Percentiles rank a stretch among this genome's conserved stretches.
These are phyloP conservation scores for Glycine soja DNA, from an alignment of 306 rosid species.

Conservation along the genomic window DNA sequence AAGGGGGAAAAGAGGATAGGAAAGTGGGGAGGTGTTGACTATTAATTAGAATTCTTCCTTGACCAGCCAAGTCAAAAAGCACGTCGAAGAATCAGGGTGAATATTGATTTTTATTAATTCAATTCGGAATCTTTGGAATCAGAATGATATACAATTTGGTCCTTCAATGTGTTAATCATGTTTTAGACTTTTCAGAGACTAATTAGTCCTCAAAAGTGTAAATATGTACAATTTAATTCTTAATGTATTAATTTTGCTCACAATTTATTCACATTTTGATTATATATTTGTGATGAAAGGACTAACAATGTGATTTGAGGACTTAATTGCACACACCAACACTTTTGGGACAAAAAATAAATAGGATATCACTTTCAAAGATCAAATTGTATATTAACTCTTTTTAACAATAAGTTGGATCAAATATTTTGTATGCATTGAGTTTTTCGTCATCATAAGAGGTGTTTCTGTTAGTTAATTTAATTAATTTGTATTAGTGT, in stretches of 20 bases:
- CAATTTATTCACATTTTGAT: background rate
- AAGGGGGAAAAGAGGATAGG: background rate
- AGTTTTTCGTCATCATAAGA: background rate
- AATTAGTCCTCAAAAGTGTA: background rate
- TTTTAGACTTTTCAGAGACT: background rate
- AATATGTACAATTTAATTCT: background rate
- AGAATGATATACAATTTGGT: background rate
- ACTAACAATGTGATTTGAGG: background rate
- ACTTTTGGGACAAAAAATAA: too few species aligned
- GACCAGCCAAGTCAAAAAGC: background rate
- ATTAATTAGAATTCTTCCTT: background rate
- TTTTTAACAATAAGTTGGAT: background rate
- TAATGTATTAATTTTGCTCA: background rate
- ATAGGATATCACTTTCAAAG: background rate
- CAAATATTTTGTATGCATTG: background rate
- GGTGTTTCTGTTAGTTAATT: background rate
- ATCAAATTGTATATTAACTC: background rate
- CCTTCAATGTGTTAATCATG: background rate
- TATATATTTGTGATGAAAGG: conserved; percentile 2
- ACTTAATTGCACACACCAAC: background rate
- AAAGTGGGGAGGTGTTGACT: background rate
- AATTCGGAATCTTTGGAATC: background rate
- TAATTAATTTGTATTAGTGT: background rate
- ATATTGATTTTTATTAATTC: background rate
- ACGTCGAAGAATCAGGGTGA: background rate